Base-by-base conservation (phyloP, 805 yeast genomes). In the Yamadazyma philogaea region DNA sequence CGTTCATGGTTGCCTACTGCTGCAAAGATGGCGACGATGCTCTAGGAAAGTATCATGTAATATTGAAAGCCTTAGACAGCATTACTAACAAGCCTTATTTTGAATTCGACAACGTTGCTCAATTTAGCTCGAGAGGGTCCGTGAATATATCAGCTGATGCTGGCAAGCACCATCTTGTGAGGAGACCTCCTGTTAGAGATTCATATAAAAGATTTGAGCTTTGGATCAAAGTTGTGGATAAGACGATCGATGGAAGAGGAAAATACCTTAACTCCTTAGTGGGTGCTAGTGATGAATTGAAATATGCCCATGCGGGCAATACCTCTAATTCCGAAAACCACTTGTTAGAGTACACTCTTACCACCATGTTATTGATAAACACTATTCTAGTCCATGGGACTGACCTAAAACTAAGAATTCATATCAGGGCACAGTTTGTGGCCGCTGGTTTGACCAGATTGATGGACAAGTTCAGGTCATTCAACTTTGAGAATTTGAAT, bases 281-380 rank as follows among this genome's bases (percentile, higher is more conserved):
- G 7, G 97, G 97, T 1, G 96, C 96, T 0, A 82, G 87, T 45
- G 93, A 84, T 7, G 97, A 91, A 51, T 74, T 80, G 41, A 81
- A 79, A 45, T 60, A 74, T 10, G 63, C 63, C 6, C 59, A 58
- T 45, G 54, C 62, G 6, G 66, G 67, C 2, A 78, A 80, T 0
- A 72, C 73, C 38, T 74, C 79, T 19, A 48, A 45, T 31, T 19
- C 37, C 14, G 91, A 86, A 55, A 74, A 73, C 42, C 78, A 81
- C 43, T 64, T 87, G 19, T 64, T 76, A 46, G 96, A 89, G 43
- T 90, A 86, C 59, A 74, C 84, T 12, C 63, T 83, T 38, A 72
- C 86, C 2, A 81, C 95, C 0, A 68, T 88, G 69, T 74, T 86
- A 30, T 70, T 91, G 32, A 68, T 88, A 26, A 81, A 82, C 51